Base-by-base conservation (phyloP, 768 basidiomycete genomes). In the Cystoderma amianthinum region DNA sequence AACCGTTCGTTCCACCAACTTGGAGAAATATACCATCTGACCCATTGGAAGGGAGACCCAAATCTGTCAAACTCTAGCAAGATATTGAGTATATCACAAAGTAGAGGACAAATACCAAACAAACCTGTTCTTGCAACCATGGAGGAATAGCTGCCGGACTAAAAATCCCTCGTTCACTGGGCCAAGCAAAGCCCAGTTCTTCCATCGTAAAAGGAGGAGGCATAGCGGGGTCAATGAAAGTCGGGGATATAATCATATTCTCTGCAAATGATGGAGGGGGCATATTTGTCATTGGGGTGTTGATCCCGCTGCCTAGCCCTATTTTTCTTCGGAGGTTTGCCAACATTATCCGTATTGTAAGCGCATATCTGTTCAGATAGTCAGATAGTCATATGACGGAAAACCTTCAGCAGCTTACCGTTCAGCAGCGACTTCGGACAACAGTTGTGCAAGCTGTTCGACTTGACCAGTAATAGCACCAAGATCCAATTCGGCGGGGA, bases 401-500 rank as follows among this genome's bases (percentile, higher is more conserved):
- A n/a, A n/a, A n/a, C n/a, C n/a, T n/a, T n/a, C n/a, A n/a, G n/a
- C n/a, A n/a, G n/a, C 68, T 44, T 48, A 80, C 83, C 93, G 77
- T 66, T 96, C 93, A 11, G 93, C 93, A 22, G 90, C 90, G 25
- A 94, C 92, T 43, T 95, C 93, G 3, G 89, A 90, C 35, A 96
- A 71, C 35, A 97, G 65, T 51, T 92, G 87, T 0, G 90, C 85
- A 25, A 97, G 74, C 59, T 95, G 89, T 55, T 93, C 88, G 32
- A 95, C 92, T 60, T 95, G 91, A 2, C 62, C 71, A 35, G 80
- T 83, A 56, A 94, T 89, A 6, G 74, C 72, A 13, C 65, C 71
- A 20, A 94, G 64, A 55, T 94, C 87, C 36, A 94, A 65, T 52
- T 92, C 88, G 11, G 79, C 65, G 0, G 91, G 91, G 69, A 94